Base-by-base conservation (phyloP, 2,329 filamentous ascomycete genomes). In the Colletotrichum salicis region DNA sequence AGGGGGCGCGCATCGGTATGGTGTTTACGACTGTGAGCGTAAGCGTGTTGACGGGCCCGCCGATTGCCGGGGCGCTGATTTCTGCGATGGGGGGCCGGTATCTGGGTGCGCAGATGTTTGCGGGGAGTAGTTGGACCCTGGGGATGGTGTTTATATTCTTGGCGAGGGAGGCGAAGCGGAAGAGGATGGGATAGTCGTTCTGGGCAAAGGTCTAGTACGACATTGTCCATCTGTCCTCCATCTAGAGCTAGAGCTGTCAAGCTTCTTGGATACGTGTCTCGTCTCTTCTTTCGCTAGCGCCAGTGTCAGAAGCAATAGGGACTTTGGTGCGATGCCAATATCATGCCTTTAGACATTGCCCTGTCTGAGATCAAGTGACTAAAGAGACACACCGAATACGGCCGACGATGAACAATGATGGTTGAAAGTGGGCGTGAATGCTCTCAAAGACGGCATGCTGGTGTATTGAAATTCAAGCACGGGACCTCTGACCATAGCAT, bases 1-100 rank as follows among this genome's bases (percentile, higher is more conserved):
- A 85, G 6, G 88, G 88, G 0, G 86, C 86, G 1, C 79, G 87
- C 8, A 87, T 90, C 77, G 88, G 88, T 48, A 89, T 90, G 88
- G 66, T 69, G n/a, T 69, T 64, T 24, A 87, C 85, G 0, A 84
- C 88, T 54, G 84, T 85, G 71, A 88, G 86, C 71, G 86, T 88
- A 59, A 84, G 86, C 6, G 82, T 83, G n/a, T 78, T 89, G 22
- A 85, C 83, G 1, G 87, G 87, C 0, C 84, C 86, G 15, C 86
- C 87, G 0, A 84, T 88, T 33, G 84, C 84, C 0, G 87, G 87
- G 0, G 84, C 84, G 0, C 80, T 89, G 19, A 83, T 89, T 54
- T 79, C 82, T 4, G 80, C 80, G 0, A 73, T 78, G 29, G 81
- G 59, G 4, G 66, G 66, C 7, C 13, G 45, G 3, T 69, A 64